phyloP scores from a whole-genome alignment of 257 asterid genomes.

The Gentiana dahurica region DNA sequence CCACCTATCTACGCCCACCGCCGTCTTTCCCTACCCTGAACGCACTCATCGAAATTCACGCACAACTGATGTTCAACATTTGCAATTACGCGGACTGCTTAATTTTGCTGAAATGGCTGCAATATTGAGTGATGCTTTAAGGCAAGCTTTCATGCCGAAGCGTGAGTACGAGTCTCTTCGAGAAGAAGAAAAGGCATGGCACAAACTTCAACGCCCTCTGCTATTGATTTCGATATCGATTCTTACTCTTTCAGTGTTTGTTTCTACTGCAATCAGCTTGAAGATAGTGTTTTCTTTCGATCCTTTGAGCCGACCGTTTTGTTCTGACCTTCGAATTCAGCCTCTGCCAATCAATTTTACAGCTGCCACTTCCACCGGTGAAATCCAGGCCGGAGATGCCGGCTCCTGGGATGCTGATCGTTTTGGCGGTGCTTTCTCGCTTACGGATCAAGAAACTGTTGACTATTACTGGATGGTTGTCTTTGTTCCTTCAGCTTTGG shows the following conservation, averaged over 20 bases:
- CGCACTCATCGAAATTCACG: not conserved
- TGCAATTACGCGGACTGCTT: not conserved
- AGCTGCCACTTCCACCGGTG: conserved; percentile 11
- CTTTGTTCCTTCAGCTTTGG: conserved; percentile 55
- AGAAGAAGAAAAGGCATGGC: conserved; percentile 80
- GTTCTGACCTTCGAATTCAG: conserved; percentile 76
- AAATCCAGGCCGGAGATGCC: not conserved
- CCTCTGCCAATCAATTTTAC: conserved; percentile 65
- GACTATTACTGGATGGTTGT: conserved; percentile 97
- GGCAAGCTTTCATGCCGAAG: conserved; percentile 97
- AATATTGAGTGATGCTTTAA: conserved; percentile 66
- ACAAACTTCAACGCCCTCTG: conserved; percentile 55
- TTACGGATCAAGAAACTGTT: conserved; percentile 91
- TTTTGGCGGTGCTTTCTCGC: conserved; percentile 53
- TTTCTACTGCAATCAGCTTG: conserved; percentile 56
- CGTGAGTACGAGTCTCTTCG: conserved; percentile 78
- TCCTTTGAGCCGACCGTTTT: conserved; percentile 64
- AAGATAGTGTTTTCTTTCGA: conserved; percentile 64
- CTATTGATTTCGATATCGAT: conserved; percentile 22
- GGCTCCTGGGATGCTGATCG: conserved; percentile 46
- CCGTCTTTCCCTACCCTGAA: too few species aligned
- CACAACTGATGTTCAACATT: not conserved
- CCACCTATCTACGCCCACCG: too few species aligned
- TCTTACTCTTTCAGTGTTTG: conserved; percentile 35
- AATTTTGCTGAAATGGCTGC: conserved; percentile 16